Base-by-base conservation (phyloP, 2,329 filamentous ascomycete species). In the Raffaelea ambrosiae region DNA sequence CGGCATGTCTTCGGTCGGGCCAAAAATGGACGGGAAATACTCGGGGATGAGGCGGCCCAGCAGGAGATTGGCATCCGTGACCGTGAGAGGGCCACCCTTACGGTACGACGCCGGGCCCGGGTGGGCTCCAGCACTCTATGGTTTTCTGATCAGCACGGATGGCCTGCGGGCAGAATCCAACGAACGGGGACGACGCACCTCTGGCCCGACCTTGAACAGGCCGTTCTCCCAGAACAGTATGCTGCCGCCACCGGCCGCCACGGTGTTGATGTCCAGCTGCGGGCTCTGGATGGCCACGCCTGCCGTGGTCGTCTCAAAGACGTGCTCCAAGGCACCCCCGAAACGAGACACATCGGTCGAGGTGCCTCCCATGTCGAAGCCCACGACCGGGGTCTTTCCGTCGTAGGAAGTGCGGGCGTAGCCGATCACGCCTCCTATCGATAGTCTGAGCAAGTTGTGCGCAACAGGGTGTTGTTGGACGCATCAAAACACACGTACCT, bases 221-320 rank as follows among this genome's bases (percentile, higher is more conserved):
- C 81, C 81, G 48, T 85, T 85, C 45, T 74, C 74, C 70, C 77
- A 84, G 59, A 81, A 83, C 0, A 88, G 66, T 14, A 80, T 71
- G 41, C 16, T 20, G 9, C 88, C 88, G 53, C 89, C 89, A 40
- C 89, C 89, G 3, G 89, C 89, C 8, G 89, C 89, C 1, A 95
- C 89, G 0, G 89, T 95, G 63, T 95, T 95, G 67, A 95, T 95
- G 59, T 95, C 88, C 0, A 95, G 74, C 58, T 95, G 89, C 0
- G 89, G 89, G 0, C 86, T 90, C 58, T 95, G 89, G 21, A 95
- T 93, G 0, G 88, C 90, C 1, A 95, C 86, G 16, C 89, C 89
- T 0, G 89, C 89, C 1, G 22, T 47, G 2, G 80, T 95, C 9
- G 14, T 41, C 20, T 41, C 39, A 16, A 41, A 41, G 39, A 41